Base-by-base conservation (phyloP, 2,329 filamentous ascomycete genomes). In the Hypoxylon sp. region DNA sequence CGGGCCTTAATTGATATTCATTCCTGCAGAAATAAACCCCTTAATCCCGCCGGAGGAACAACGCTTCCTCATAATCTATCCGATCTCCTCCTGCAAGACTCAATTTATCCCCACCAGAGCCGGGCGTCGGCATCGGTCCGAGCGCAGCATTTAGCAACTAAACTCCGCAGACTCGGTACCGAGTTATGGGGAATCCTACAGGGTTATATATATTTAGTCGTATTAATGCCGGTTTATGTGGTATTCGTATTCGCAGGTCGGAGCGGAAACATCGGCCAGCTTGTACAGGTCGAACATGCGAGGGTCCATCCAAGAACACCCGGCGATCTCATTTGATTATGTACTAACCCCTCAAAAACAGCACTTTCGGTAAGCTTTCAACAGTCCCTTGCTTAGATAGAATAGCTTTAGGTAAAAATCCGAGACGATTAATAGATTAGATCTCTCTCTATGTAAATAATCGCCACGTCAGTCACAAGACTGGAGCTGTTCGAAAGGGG, bases 401-500 rank as follows among this genome's bases (percentile, higher is more conserved):
- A 29, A 13, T 5, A 22, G 5, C 37, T 6, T 31, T 39, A 44
- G 26, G 24, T 46, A 24, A 24, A 29, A 10, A 11, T 19, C 29
- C n/a, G 17, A 19, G 55, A 14, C 33, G 17, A 26, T 29, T 59
- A 24, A 48, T 14, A 14, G 26, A 39, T 39, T 11, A 33, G 29
- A 29, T 31, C 37, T 39, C 37, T 39, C 37, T 39, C 37, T 26
- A 26, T n/a, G 13, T 53, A 66, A 37, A 63, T 46, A 42, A 66
- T 71, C 47, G 69, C 69, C 69, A 71, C 66, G 69, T 69, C 58
- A 61, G 33, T 66, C 66, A 63, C 57, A 37, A 37, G 46, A 53
- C 33, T 50, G 3, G 37, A 29, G 39, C 17, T 26, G 50, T 47
- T 37, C 26, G 29, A 58, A 51, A 68, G 65, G 60, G 55, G 33